Evolutionary conservation across 1,284 basidiomycete species (phyloP), one percentile per base, ranked within the genome.

Genomic region (Boletus calvinii): DNA sequence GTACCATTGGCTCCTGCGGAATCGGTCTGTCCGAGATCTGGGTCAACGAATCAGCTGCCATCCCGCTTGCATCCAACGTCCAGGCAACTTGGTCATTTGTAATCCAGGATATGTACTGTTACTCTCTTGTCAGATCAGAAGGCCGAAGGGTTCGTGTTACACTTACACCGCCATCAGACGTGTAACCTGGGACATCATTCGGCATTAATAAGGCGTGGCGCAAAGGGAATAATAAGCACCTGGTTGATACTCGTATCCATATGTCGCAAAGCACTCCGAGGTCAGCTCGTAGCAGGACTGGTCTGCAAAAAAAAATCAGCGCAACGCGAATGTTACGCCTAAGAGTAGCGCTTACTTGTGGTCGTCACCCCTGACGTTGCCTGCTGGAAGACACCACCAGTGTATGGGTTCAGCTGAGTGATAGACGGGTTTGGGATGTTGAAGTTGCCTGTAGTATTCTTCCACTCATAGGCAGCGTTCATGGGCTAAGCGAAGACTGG

Each of bases 1-100:
- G 43, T 63, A 84, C 86, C 87, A 94, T 84, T 2, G 92, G 92
- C 67, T 94, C 94, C 62, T 90, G 83, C 0, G 93, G 82, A 36
- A 98, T 78, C 5, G 86, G 80, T 39, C 95, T 77, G 35, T 81
- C 78, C 2, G 84, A 75, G 48, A 96, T 91, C 56, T 91, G 74
- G 13, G 85, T 84, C 1, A 62, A 55, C 0, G 71, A 45, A 64
- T 94, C 87, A 2, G 87, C 79, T 5, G 74, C 83, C 72, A 95
- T 79, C 4, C 89, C 94, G 35, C 74, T 69, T n/a, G 80, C 78
- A 35, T 82, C 80, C 48, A 98, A 61, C 3, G 85, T 90, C 92
- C 92, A 98, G 30, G 84, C 81, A 48, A 78, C 72, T 61, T 81
- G 71, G 54, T 73, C 78, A 55, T 84, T 75, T 29, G 83, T 71